phyloP scores from a whole-genome alignment of 345 rosid species.

The thale cress (Arabidopsis thaliana) region DNA sequence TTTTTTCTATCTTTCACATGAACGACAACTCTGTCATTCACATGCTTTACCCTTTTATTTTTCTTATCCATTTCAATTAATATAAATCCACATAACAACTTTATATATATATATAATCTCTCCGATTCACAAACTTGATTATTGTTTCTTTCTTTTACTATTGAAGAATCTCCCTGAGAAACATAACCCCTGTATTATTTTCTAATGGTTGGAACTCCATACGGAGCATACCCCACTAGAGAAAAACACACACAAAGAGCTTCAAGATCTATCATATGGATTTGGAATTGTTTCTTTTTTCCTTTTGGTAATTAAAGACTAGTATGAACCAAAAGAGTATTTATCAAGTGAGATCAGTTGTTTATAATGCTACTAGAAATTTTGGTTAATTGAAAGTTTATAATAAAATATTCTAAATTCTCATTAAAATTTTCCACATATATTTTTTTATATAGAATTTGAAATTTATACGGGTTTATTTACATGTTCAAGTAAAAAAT shows the following conservation, averaged over 20 bases:
- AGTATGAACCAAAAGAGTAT: background rate
- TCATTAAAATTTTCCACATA: background rate
- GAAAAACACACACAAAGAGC: background rate
- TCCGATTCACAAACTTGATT: slow-evolving; percentile 1
- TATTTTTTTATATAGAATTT: background rate
- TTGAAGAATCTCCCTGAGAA: background rate
- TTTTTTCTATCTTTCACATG: slow-evolving; percentile 36
- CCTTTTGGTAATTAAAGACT: background rate
- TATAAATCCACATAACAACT: slow-evolving; percentile 24
- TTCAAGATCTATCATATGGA: background rate
- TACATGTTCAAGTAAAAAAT: background rate
- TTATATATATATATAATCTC: slow-evolving; percentile 1
- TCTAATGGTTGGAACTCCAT: background rate
- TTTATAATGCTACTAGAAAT: background rate
- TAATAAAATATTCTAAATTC: background rate
- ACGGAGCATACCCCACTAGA: background rate
- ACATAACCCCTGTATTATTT: slow-evolving; percentile 1
- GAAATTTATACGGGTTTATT: background rate
- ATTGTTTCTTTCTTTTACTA: background rate
- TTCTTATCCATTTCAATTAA: slow-evolving; percentile 30
- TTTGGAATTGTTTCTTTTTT: background rate
- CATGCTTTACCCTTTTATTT: slow-evolving; percentile 39
- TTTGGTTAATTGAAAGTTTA: no score
- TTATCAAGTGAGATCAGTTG: background rate
- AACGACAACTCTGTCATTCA: slow-evolving; percentile 47